phyloP scores from a whole-genome alignment of 805 yeast species.

The Metschnikowia gelsemii region DNA sequence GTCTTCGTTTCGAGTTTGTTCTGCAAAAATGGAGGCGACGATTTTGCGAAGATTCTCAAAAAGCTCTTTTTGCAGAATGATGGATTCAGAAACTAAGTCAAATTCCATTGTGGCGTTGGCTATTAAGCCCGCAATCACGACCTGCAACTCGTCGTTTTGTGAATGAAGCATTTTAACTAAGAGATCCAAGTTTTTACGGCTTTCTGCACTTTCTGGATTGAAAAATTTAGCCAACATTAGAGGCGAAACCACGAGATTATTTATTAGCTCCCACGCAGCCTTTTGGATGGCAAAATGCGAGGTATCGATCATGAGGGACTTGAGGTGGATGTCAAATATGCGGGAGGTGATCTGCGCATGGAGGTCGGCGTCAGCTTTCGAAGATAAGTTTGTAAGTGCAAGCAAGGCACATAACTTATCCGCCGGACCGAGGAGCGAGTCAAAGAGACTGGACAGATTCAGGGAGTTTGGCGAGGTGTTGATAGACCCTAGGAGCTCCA shows the following conservation, averaged over 20 bases:
- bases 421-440: slow-evolving; percentile 25
- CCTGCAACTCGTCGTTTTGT: slow-evolving; percentile 25
- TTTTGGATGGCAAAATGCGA: slow-evolving; percentile 49
- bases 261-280: slow-evolving; percentile 61
- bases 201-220: slow-evolving; percentile 46
- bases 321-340: slow-evolving; percentile 46
- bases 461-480: slow-evolving; percentile 20
- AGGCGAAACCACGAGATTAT: slow-evolving; percentile 53
- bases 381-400: slow-evolving; percentile 67
- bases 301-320: slow-evolving; percentile 39
- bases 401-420: slow-evolving; percentile 57
- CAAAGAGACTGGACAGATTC: too few relatives aligned
- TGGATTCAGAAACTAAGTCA: slow-evolving; percentile 33
- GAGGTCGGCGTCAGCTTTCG: slow-evolving; percentile 41
- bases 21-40: slow-evolving; percentile 23
- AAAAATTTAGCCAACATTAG: slow-evolving; percentile 54
- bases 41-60: slow-evolving; percentile 21
- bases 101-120: slow-evolving; percentile 43
- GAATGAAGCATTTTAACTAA: slow-evolving; percentile 37
- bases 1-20: slow-evolving; percentile 27
- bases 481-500: slow-evolving; percentile 42
- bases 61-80: slow-evolving; percentile 21
- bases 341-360: slow-evolving; percentile 42
- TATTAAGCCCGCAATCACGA: slow-evolving; percentile 35
- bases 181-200: slow-evolving; percentile 31